Evolutionary conservation across 768 basidiomycete genomes (phyloP).

Genomic region (Trametes meyenii): DNA sequence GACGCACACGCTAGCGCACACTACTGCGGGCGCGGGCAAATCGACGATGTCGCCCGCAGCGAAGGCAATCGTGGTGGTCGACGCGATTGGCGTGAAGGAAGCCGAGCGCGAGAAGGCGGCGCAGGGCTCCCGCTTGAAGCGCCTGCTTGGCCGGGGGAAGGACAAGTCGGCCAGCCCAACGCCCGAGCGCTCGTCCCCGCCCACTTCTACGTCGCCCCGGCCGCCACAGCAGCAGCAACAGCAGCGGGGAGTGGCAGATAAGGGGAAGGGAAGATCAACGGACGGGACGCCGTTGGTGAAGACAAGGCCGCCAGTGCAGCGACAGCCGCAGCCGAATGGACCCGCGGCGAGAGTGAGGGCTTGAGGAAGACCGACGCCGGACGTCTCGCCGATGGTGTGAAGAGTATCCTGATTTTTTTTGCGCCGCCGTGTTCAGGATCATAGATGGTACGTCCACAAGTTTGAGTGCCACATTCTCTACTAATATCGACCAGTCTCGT

Average conservation of each 20-base stretch:
- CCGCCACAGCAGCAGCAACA: slow-evolving; percentile 9
- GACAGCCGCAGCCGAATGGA: not conserved
- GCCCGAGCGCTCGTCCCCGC: slow-evolving; percentile 9
- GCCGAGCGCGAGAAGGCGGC: slow-evolving; percentile 27
- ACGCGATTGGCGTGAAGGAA: slow-evolving; percentile 54
- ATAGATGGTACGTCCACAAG: slow-evolving; percentile 3
- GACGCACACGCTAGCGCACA: slow-evolving; percentile 19
- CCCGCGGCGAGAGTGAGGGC: not conserved
- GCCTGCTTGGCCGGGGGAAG: slow-evolving; percentile 17
- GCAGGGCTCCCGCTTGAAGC: slow-evolving; percentile 24
- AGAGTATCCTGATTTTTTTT: not conserved
- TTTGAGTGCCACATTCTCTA: not conserved
- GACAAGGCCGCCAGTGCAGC: not conserved
- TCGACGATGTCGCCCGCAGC: slow-evolving; percentile 50
- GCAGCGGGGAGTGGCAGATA: not conserved
- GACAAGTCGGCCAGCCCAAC: slow-evolving; percentile 16
- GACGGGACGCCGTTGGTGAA: not conserved
- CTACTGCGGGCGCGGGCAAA: slow-evolving; percentile 20
- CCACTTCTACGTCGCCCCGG: not conserved
- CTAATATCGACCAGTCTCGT: not conserved
- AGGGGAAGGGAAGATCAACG: slow-evolving; percentile 6
- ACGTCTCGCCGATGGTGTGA: not conserved
- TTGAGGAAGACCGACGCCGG: slow-evolving; percentile 1
- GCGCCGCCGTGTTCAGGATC: not conserved
- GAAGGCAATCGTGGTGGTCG: slow-evolving; percentile 64